Conservation (phyloP, 2,329 filamentous ascomycete species). For the Leptographium radiaticola region DNA sequence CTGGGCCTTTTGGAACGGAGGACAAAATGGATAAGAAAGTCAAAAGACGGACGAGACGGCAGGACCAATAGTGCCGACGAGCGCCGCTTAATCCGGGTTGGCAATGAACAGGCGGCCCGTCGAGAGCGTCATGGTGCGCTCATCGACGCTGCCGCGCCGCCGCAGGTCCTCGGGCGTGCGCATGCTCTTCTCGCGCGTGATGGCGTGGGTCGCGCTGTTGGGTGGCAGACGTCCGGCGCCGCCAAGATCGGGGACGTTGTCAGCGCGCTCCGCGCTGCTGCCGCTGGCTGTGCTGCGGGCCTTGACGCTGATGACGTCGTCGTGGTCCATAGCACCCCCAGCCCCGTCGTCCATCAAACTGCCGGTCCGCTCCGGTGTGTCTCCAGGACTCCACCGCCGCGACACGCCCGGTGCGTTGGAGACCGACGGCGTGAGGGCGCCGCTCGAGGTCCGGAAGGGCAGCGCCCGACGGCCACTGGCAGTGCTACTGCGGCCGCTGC, state of each 20-base stretch:
- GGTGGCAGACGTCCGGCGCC: conserved; percentile 36
- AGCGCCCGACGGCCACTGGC: conserved; percentile 36
- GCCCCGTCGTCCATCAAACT: conserved; percentile 31
- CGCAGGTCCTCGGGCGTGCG: conserved; percentile 59
- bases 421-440: conserved; percentile 22
- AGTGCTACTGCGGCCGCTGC: conserved; percentile 61
- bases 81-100: conserved; percentile 53
- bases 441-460: conserved; percentile 35
- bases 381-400: conserved; percentile 36
- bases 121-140: conserved; percentile 64
- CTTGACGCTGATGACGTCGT: conserved; percentile 32
- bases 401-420: conserved; percentile 16
- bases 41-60: neutral
- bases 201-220: conserved; percentile 45
- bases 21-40: neutral
- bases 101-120: conserved; percentile 68
- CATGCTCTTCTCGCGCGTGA: conserved; percentile 50
- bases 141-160: conserved; percentile 71
- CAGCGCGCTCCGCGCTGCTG: conserved; percentile 47
- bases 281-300: conserved; percentile 39
- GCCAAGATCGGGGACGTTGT: conserved; percentile 43
- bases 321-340: conserved; percentile 13
- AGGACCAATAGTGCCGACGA: neutral
- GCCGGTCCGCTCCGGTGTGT: conserved; percentile 41
- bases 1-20: too few species aligned